Percentiles rank a stretch among this genome's conserved stretches.
Evolutionary conservation across 257 asterid genomes (phyloP).

Genomic region (Solanum paucissectum): DNA sequence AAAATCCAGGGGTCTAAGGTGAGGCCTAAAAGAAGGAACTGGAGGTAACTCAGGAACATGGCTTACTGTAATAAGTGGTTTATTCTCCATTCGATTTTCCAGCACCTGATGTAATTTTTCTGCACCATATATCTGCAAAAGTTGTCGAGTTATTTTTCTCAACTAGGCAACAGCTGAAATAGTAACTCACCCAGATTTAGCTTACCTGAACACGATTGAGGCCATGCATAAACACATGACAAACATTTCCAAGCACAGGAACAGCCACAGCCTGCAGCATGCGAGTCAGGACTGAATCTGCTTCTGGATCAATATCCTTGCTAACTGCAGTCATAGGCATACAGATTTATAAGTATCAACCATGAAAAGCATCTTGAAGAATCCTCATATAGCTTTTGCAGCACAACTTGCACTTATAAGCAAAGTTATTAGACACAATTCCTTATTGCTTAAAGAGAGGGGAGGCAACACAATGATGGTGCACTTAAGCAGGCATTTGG

Average conservation of each 20-base stretch:
- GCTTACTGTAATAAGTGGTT: constrained; percentile 68
- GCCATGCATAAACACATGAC: constrained; percentile 96
- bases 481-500: neutral
- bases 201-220: constrained; percentile 67
- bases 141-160: neutral
- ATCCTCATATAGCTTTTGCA: neutral
- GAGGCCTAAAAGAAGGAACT: neutral
- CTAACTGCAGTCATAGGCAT: constrained; percentile 33
- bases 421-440: neutral
- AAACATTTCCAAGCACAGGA: constrained; percentile 83
- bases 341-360: neutral
- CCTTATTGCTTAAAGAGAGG: neutral
- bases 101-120: constrained; percentile 61
- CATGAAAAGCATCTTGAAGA: neutral
- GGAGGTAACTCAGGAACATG: neutral
- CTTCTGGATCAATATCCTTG: constrained; percentile 53
- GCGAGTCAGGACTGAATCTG: constrained; percentile 62
- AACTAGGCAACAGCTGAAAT: neutral
- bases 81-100: constrained; percentile 47
- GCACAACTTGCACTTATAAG: neutral
- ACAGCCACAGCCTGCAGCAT: constrained; percentile 80
- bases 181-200: neutral
- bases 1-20: neutral
- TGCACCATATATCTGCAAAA: constrained; percentile 64
- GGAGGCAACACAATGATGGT: neutral